Percentiles rank a stretch among this genome's conserved stretches.
Evolutionary conservation across 2,329 filamentous ascomycete species (phyloP).

Genomic region (Fusarium sp.): DNA sequence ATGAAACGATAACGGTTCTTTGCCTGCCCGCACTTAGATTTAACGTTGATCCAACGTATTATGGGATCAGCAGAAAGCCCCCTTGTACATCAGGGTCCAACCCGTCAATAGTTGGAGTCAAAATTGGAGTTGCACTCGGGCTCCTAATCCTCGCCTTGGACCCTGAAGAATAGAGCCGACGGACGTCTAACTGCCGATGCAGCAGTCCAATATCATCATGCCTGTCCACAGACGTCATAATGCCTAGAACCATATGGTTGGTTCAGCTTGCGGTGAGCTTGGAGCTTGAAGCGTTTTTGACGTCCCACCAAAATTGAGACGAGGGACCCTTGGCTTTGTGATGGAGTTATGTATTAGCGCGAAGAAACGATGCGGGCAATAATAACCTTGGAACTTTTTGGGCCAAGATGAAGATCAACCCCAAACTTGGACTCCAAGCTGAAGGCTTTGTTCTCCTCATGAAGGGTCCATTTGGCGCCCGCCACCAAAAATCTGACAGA

Average conservation of each 20-base stretch:
- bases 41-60: slow-evolving; percentile 21
- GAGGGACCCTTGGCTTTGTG: slow-evolving; percentile 32
- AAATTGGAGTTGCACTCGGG: slow-evolving; percentile 26
- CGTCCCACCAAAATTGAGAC: slow-evolving; percentile 28
- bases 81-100: slow-evolving; percentile 45
- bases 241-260: slow-evolving; percentile 24
- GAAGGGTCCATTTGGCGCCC: slow-evolving; percentile 35
- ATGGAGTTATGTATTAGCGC: slow-evolving; percentile 32
- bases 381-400: slow-evolving; percentile 39
- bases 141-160: slow-evolving; percentile 16
- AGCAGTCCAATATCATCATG: slow-evolving; percentile 25
- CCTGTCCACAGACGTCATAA: slow-evolving; percentile 45
- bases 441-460: slow-evolving; percentile 9
- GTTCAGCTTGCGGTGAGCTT: slow-evolving; percentile 41
- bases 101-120: slow-evolving; percentile 11
- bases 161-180: slow-evolving; percentile 26
- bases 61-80: slow-evolving; percentile 21
- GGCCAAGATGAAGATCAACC: slow-evolving; percentile 43
- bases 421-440: slow-evolving; percentile 36
- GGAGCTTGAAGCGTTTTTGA: not conserved
- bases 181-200: slow-evolving; percentile 34
- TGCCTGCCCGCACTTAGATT: slow-evolving; percentile 22
- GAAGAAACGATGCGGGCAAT: slow-evolving; percentile 34
- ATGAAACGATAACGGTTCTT: slow-evolving; percentile 30
- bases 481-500: slow-evolving; percentile 31